Evolutionary conservation across 305 asterid genomes (phyloP), one percentile per base, ranked within the genome.

Genomic region (Solanum hybrid): DNA sequence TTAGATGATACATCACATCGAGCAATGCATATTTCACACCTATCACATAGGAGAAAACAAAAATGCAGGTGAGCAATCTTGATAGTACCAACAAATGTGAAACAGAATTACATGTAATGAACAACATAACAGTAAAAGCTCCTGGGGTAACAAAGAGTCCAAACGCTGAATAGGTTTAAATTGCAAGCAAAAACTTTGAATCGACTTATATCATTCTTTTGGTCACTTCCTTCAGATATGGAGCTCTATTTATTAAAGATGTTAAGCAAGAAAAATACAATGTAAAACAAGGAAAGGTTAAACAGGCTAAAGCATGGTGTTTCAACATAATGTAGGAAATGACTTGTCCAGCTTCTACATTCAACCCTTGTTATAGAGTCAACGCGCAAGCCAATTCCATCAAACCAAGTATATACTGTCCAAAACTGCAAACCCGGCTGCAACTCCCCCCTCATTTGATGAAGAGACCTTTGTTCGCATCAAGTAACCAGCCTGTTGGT

Each of bases 401-500:
- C 92, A 97, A 86, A 96, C 98, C 91, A 97, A 92, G 92, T 97
- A 96, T 36, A 97, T 87, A 93, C 99, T 95, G 92, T 96, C 99
- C 93, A 97, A 89, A 94, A 96, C 98, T 51, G 97, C 98, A 87
- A 94, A 95, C 26, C 99, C 99, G 11, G 99, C 98, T 8, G 97
- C 98, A 87, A 97, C 99, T 24, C 99, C 99, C 10, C 99, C 99
- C 87, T 97, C 99, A 72, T 96, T 92, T 24, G 98, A 95, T 20
- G 99, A 96, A 82, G 98, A 94, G 10, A 38, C 99, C 94, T 97
- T 97, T 36, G 99, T 97, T 76, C 99, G 94, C 99, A 97, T 94
- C 97, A 97, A 91, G 89, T 96, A 96, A 73, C 99, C 99, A 2
- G 94, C 89, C 3, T 94, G 93, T 27, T 90, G 90, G 79, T 97